Conservation (phyloP, 192 early-diverging fungal species). For the Geranomyces variabilis region DNA sequence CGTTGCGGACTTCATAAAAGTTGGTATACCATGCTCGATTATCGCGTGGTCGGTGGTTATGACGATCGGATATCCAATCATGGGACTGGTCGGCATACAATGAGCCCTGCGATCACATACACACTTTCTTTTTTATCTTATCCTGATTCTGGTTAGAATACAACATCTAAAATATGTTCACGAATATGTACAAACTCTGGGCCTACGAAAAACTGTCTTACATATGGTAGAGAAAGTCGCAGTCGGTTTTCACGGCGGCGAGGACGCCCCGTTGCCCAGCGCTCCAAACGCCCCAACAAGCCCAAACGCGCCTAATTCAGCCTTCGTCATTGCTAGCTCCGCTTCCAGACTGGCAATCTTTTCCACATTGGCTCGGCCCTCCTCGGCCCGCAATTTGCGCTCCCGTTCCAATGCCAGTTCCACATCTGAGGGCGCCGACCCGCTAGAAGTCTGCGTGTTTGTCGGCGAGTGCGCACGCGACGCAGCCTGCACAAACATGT, state of each 20-base stretch:
- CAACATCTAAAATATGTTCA: no score
- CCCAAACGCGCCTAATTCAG: constrained; percentile 15
- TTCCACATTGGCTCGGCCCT: constrained; percentile 17
- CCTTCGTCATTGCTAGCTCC: constrained; percentile 35
- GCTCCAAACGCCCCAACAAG: constrained; percentile 16
- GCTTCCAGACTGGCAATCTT: constrained; percentile 41
- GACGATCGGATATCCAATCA: constrained; percentile 76
- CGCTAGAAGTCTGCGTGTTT: neutral
- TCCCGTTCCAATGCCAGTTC: constrained; percentile 41
- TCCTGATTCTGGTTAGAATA: no score
- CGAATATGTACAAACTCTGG: no score
- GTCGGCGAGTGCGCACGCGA: constrained; percentile 14
- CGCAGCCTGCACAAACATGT: constrained; percentile 29
- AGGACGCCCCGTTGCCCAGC: neutral
- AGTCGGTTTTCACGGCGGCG: no score
- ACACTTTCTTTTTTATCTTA: no score
- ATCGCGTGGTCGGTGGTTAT: constrained; percentile 73
- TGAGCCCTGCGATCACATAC: constrained; percentile 1
- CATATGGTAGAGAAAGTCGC: no score
- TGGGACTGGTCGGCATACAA: constrained; percentile 52
- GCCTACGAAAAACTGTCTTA: no score
- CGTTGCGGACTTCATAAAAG: constrained; percentile 82
- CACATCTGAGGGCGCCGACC: constrained; percentile 10
- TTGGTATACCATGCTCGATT: constrained; percentile 74
- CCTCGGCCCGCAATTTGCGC: constrained; percentile 23